A percentile compares a stretch with the other conserved stretches of the same genome.
Conservation (phyloP, 148 eudicot genomes). For the Rhododendron simsii region DNA sequence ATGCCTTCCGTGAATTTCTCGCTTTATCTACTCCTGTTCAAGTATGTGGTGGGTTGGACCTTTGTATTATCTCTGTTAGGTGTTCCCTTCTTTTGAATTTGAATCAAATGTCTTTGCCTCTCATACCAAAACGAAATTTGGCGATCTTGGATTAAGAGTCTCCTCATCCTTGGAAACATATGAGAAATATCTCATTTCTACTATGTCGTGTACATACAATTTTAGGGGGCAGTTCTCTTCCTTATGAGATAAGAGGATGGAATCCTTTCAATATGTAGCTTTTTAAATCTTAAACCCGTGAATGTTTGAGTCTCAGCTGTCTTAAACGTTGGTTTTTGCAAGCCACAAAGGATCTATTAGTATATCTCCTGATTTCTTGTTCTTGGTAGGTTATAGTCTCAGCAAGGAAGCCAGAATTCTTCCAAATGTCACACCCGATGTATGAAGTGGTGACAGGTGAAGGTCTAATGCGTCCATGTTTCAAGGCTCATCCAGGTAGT, state of each 20-base stretch:
- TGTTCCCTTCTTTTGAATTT: not conserved
- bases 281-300: not conserved
- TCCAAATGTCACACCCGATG: slow-evolving; percentile 93
- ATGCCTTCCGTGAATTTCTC: not conserved
- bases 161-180: not conserved
- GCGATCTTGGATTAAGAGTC: not conserved
- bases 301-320: not conserved
- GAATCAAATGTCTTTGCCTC: not conserved
- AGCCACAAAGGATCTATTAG: not conserved
- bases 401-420: slow-evolving; percentile 96
- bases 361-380: slow-evolving; percentile 4
- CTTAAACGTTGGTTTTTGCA: not conserved
- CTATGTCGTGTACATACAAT: not conserved
- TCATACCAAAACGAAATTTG: not conserved
- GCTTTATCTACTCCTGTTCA: not conserved
- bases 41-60: not conserved
- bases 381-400: slow-evolving; percentile 81
- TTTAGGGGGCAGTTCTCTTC: not conserved
- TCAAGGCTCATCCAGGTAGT: slow-evolving; percentile 76
- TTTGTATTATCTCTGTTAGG: not conserved
- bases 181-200: not conserved
- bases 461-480: slow-evolving; percentile 97
- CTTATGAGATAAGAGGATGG: not conserved
- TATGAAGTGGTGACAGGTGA: slow-evolving; percentile 95
- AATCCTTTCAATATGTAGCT: not conserved